Percentiles rank a stretch among this genome's conserved stretches.
Conservation (phyloP, 2,329 filamentous ascomycete genomes). For the Ustilaginoidea virens region DNA sequence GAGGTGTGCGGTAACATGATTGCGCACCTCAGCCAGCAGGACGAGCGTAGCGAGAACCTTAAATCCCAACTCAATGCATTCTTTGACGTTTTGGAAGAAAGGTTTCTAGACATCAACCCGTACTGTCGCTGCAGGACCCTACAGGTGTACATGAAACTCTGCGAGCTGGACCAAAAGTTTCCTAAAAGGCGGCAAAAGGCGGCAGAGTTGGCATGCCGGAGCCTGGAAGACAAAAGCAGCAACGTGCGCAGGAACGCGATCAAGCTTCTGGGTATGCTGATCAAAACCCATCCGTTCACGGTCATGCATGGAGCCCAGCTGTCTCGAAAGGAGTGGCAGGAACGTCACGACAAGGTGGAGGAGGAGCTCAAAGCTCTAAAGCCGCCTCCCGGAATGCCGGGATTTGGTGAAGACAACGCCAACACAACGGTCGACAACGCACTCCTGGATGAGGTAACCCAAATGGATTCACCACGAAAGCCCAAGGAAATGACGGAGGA, state of each 20-base stretch:
- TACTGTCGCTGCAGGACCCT: slow-evolving; percentile 87
- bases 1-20: slow-evolving; percentile 97
- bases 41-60: slow-evolving; percentile 81
- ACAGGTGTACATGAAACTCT: slow-evolving; percentile 84
- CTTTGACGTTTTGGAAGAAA: slow-evolving; percentile 90
- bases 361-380: slow-evolving; percentile 67
- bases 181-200: slow-evolving; percentile 80
- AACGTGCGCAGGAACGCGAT: slow-evolving; percentile 92
- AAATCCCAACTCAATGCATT: slow-evolving; percentile 94
- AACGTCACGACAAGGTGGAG: slow-evolving; percentile 68
- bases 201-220: slow-evolving; percentile 74
- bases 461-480: slow-evolving; percentile 56
- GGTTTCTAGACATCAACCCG: slow-evolving; percentile 91
- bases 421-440: slow-evolving; percentile 60
- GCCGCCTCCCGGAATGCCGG: slow-evolving; percentile 57
- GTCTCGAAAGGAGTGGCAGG: slow-evolving; percentile 71
- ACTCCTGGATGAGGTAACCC: slow-evolving; percentile 78
- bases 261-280: slow-evolving; percentile 73
- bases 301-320: slow-evolving; percentile 82
- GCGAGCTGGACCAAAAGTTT: slow-evolving; percentile 91
- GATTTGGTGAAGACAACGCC: slow-evolving; percentile 42
- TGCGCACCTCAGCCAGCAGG: slow-evolving; percentile 74
- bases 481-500: slow-evolving; percentile 59
- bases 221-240: slow-evolving; percentile 94
- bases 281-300: slow-evolving; percentile 89